Evolutionary conservation across 1,284 basidiomycete genomes (phyloP).

Genomic region (Ganoderma meredithae): DNA sequence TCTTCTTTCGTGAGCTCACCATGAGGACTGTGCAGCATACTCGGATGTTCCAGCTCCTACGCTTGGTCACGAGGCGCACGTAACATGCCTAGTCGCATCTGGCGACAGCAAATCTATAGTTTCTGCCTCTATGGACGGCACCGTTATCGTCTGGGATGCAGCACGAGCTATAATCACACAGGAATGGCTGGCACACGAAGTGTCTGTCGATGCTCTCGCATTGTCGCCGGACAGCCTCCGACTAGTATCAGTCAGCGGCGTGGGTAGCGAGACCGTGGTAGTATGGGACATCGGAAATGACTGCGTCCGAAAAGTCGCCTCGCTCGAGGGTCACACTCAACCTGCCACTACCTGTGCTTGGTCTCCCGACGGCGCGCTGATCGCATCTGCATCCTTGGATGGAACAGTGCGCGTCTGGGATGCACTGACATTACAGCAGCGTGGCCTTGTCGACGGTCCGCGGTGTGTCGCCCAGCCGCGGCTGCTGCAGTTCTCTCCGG

Average conservation of each 20-base stretch:
- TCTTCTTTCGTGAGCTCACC: not conserved
- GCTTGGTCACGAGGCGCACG: not conserved
- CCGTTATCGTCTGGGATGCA: not conserved
- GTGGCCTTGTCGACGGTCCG: not conserved
- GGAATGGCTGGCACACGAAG: not conserved
- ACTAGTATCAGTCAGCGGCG: not conserved
- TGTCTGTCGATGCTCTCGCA: not conserved
- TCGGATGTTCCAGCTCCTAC: not conserved
- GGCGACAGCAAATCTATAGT: not conserved
- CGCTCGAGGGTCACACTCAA: not conserved
- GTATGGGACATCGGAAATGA: not conserved
- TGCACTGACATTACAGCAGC: not conserved
- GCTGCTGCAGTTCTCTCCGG: not conserved
- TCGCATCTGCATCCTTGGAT: not conserved
- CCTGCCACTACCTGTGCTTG: not conserved
- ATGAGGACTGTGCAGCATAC: not conserved
- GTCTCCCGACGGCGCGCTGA: not conserved
- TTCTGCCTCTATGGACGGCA: not conserved
- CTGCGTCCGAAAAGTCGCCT: not conserved
- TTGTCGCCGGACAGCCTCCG: not conserved
- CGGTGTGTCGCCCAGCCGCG: not conserved
- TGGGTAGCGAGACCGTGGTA: not conserved
- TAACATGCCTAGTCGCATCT: not conserved
- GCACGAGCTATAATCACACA: not conserved
- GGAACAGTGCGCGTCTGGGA: not conserved